Percentiles rank a stretch among this genome's conserved stretches.
Evolutionary conservation across 2,329 filamentous ascomycete genomes (phyloP).

Genomic region (Fusarium redolens): DNA sequence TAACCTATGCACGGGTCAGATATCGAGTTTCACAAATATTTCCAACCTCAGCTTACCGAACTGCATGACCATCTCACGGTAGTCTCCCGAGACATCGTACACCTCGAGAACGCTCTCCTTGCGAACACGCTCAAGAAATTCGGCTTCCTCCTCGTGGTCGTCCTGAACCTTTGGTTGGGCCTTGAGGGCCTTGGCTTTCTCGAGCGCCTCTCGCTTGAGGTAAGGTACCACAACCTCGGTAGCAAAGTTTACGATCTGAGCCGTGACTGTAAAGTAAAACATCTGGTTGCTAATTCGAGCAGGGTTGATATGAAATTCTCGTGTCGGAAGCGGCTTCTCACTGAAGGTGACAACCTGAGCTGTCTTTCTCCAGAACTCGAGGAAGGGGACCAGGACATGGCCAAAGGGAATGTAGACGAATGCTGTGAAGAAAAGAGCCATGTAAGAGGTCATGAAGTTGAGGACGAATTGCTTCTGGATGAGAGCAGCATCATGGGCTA

Average conservation of each 20-base stretch:
- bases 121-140: conserved; percentile 84
- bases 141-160: conserved; percentile 81
- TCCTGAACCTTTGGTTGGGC: conserved; percentile 62
- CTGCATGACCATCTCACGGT: conserved; percentile 93
- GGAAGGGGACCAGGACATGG: conserved; percentile 82
- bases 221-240: conserved; percentile 89
- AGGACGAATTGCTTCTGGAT: conserved; percentile 95
- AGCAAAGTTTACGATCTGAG: conserved; percentile 87
- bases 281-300: conserved; percentile 88
- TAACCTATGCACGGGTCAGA: conserved; percentile 68
- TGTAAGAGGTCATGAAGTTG: conserved; percentile 96
- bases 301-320: conserved; percentile 83
- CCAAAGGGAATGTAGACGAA: conserved; percentile 97
- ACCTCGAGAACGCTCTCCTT: conserved; percentile 82
- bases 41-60: conserved; percentile 62
- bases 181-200: conserved; percentile 82
- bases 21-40: background rate
- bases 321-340: conserved; percentile 74
- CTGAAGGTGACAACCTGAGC: conserved; percentile 81
- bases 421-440: conserved; percentile 90
- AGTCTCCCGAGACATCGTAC: conserved; percentile 91
- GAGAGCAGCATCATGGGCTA: conserved; percentile 82
- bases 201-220: conserved; percentile 80
- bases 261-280: conserved; percentile 95
- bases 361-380: conserved; percentile 82